Percentiles rank a stretch among this genome's conserved stretches.
These are phyloP conservation scores for Botrytis squamosa DNA, from an alignment of 2,329 filamentous ascomycete species.

Conservation along the genomic window DNA sequence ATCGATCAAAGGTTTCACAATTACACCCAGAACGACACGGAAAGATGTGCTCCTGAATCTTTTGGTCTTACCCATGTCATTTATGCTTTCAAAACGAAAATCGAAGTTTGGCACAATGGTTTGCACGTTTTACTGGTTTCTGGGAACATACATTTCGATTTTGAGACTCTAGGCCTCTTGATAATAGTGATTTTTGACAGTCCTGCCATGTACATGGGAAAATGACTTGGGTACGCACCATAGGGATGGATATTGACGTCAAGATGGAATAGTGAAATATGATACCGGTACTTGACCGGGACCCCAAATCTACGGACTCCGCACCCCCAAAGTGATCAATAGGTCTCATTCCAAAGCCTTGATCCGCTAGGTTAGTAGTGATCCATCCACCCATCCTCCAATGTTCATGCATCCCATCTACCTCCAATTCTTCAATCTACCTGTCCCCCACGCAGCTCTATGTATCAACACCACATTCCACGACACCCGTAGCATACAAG, in stretches of 20 bases:
- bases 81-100: constrained; percentile 16
- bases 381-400: neutral
- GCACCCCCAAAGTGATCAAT: neutral
- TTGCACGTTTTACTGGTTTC: neutral
- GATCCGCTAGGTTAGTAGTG: neutral
- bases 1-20: constrained; percentile 20
- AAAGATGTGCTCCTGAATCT: neutral
- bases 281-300: neutral
- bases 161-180: neutral
- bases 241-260: neutral
- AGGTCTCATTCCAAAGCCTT: neutral
- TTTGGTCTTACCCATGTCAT: constrained; percentile 1
- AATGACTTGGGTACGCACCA: neutral
- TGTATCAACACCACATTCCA: neutral
- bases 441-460: neutral
- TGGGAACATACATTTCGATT: neutral
- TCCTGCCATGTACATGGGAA: neutral
- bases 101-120: neutral
- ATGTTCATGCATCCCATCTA: neutral
- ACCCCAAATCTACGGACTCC: neutral
- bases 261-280: neutral
- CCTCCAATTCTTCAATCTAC: neutral
- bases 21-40: constrained; percentile 7
- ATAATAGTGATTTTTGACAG: constrained; percentile 4
- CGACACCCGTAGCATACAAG: neutral